phyloP scores from a whole-genome alignment of 352 stramenopile species.

The Pythium pyrilobum region DNA sequence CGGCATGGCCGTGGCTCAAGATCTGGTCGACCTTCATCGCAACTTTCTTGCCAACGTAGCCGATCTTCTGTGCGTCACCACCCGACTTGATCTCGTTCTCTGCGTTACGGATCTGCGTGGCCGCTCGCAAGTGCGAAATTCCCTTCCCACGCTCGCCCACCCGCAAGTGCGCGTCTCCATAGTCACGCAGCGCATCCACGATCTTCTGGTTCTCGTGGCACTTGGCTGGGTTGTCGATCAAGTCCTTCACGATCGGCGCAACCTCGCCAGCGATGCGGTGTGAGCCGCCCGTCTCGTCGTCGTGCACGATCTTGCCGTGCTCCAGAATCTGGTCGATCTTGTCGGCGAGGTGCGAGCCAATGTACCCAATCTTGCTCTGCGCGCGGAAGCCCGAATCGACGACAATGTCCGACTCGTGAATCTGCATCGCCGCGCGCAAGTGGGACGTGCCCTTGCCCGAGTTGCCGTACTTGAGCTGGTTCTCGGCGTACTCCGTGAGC shows the following conservation, averaged over 20 bases:
- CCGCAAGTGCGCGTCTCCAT: conserved; percentile 67
- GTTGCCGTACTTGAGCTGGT: conserved; percentile 68
- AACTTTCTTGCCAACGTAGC: conserved; percentile 51
- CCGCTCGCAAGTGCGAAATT: conserved; percentile 72
- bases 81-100: conserved; percentile 46
- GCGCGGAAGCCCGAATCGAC: conserved; percentile 50
- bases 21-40: conserved; percentile 76
- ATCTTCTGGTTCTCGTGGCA: conserved; percentile 61
- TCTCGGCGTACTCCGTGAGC: conserved; percentile 59
- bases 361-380: conserved; percentile 35
- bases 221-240: conserved; percentile 49
- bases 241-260: conserved; percentile 67
- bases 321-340: conserved; percentile 78
- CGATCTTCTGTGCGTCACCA: conserved; percentile 45
- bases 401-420: conserved; percentile 43
- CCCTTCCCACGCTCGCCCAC: conserved; percentile 59
- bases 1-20: conserved; percentile 55
- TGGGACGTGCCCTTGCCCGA: conserved; percentile 66
- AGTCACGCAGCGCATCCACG: conserved; percentile 59
- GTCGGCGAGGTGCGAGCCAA: conserved; percentile 64
- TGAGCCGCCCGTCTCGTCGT: conserved; percentile 21
- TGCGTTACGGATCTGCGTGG: conserved; percentile 48
- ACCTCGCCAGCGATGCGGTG: conserved; percentile 38
- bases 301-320: conserved; percentile 57
- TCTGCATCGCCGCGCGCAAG: conserved; percentile 52